Evolutionary conservation across 75 land plant genomes (phyloP), one percentile per base, ranked within the genome.

Genomic region (Sequoia sempervirens): DNA sequence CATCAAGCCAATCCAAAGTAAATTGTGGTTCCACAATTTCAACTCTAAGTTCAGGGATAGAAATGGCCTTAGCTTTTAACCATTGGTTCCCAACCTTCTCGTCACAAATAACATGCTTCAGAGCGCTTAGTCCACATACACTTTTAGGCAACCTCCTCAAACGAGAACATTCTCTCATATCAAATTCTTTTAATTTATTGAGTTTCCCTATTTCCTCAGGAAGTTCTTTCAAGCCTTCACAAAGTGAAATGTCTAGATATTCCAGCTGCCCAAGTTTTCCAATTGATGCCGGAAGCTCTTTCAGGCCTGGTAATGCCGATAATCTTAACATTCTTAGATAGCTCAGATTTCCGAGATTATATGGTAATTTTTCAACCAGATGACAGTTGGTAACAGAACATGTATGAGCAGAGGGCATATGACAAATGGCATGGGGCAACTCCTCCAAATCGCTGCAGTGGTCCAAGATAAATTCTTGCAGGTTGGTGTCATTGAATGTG

Each of bases 121-220:
- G 53, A 30, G 87, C 78, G 41, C 43, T 70, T 83, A 92, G 23
- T 5, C 72, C 80, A 0, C 47, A 41, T 2, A 43, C 85, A 0
- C 90, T 90, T 4, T 28, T 30, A 1, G 94, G 94, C 40, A 92
- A 82, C 45, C 32, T 54, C 84, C 75, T 85, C 11, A 92, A 68
- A 18, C 45, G 87, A 15, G 81, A 58, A 50, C 94, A 92, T 72
- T 90, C 89, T 70, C 90, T 86, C 94, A 92, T 92, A 86, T 92
- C 90, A 28, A 92, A 89, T 87, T 89, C 89, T 81, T 89, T 85
- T 84, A 92, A 81, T 7, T 81, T 87, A 2, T 14, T 45, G 58
- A 89, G 46, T 4, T 82, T 43, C 3, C 88, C 90, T 37, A 90
- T 70, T 28, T 83, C 88, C 1, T 92, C 87, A 6, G 94, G 92